Evolutionary conservation across 2,329 filamentous ascomycete species (phyloP).

Genomic region (Fusarium sp.): DNA sequence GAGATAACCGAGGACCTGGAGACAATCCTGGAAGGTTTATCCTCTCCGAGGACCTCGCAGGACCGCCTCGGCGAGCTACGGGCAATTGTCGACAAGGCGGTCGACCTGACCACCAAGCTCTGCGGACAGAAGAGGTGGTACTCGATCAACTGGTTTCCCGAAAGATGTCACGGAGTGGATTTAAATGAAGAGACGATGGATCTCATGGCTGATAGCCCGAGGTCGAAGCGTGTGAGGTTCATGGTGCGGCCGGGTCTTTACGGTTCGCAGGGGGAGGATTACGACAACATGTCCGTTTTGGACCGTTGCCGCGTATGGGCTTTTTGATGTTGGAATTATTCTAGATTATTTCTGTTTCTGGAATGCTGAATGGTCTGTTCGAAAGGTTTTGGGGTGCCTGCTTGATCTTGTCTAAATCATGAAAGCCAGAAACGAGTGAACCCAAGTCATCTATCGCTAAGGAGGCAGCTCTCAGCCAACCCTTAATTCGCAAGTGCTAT

Average conservation of each 20-base stretch:
- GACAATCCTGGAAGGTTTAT: too few species aligned
- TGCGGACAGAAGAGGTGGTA: neutral
- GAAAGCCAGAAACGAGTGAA: too few species aligned
- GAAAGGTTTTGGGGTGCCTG: too few species aligned
- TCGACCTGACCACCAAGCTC: neutral
- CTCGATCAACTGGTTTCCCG: neutral
- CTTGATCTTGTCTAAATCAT: too few species aligned
- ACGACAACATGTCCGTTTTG: neutral
- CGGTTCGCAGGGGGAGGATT: neutral
- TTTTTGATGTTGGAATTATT: too few species aligned
- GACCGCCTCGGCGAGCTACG: too few species aligned
- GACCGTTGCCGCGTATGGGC: neutral
- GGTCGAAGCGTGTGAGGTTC: neutral
- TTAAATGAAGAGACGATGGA: neutral
- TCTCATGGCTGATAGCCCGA: neutral
- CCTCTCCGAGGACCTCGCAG: too few species aligned
- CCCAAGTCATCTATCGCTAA: too few species aligned
- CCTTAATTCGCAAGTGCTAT: neutral
- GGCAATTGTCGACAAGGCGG: neutral
- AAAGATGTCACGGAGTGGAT: neutral
- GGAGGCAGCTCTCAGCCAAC: too few species aligned
- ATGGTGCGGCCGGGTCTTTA: neutral
- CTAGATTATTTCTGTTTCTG: too few species aligned
- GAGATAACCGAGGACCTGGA: neutral
- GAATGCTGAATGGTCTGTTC: too few species aligned